Evolutionary conservation across 768 basidiomycete species (phyloP), one percentile per base, ranked within the genome.

Genomic region (Naganishia kalamii): DNA sequence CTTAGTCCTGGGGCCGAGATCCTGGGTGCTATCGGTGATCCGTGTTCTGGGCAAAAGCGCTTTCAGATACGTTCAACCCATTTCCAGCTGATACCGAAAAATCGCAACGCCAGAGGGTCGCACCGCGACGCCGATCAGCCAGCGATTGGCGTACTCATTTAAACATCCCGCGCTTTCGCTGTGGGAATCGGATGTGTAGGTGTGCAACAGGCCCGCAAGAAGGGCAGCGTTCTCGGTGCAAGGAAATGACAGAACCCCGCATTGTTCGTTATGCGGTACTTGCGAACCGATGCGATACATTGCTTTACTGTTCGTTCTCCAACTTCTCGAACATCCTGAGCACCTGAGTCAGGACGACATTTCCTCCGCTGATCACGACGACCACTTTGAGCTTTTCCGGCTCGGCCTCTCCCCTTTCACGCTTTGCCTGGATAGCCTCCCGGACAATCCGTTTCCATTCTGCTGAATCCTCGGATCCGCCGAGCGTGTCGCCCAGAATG

Each of bases 141-240:
- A n/a, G n/a, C n/a, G n/a, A n/a, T n/a, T n/a, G n/a, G n/a, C n/a
- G n/a, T n/a, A n/a, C n/a, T n/a, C n/a, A n/a, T n/a, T n/a, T n/a
- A n/a, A n/a, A n/a, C n/a, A n/a, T n/a, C n/a, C n/a, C n/a, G n/a
- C n/a, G n/a, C n/a, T n/a, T n/a, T n/a, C n/a, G n/a, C n/a, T n/a
- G n/a, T n/a, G n/a, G n/a, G n/a, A n/a, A n/a, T n/a, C n/a, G n/a
- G n/a, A n/a, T n/a, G n/a, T n/a, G n/a, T n/a, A n/a, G n/a, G n/a
- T n/a, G 69, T 92, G 15, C 67, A 80, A 30, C 78, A 79, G 7
- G 87, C 90, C 0, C 78, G 77, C 30, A 80, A 82, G 17, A 80
- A 88, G 62, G 90, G 88, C 0, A 70, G 84, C n/a, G 8, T 94
- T 92, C 80, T 88, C 74, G 48, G 69, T 78, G 0, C 63, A 78